Evolutionary conservation across 441 rosid genomes (phyloP).

Genomic region (Populus hybrid): DNA sequence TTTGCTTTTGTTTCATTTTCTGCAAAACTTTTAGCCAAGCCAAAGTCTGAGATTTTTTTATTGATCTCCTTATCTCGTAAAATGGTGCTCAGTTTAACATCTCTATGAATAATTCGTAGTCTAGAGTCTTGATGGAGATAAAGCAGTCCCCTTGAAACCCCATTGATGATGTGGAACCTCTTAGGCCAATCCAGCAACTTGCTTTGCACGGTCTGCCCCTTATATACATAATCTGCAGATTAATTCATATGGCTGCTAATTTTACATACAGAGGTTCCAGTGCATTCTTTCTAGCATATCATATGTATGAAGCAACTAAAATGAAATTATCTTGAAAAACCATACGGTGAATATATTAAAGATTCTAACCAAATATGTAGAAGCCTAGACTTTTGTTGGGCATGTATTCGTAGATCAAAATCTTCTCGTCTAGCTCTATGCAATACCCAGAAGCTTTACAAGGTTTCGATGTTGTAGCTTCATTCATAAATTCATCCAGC

Average conservation of each 20-base stretch:
- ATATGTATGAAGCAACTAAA: neutral
- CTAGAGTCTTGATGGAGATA: conserved; percentile 10
- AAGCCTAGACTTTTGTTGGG: neutral
- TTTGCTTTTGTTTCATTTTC: neutral
- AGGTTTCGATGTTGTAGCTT: neutral
- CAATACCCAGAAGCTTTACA: neutral
- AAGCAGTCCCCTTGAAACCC: neutral
- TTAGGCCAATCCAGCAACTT: conserved; percentile 5
- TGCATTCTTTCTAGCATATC: neutral
- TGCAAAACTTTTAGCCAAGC: neutral
- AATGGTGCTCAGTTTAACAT: conserved; percentile 1
- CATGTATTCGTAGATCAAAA: neutral
- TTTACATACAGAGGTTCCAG: neutral
- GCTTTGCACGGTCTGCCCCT: neutral
- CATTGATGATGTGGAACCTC: conserved; percentile 4
- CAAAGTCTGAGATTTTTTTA: conserved; percentile 11
- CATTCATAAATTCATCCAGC: neutral
- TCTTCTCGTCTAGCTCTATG: neutral
- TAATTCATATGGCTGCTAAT: neutral
- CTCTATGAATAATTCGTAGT: neutral
- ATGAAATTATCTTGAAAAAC: neutral
- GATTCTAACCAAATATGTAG: neutral
- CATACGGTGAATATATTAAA: neutral
- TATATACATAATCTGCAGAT: neutral
- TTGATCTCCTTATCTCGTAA: neutral